Conservation (phyloP, 23 red algal species). For the Gracilariopsis chorda region DNA sequence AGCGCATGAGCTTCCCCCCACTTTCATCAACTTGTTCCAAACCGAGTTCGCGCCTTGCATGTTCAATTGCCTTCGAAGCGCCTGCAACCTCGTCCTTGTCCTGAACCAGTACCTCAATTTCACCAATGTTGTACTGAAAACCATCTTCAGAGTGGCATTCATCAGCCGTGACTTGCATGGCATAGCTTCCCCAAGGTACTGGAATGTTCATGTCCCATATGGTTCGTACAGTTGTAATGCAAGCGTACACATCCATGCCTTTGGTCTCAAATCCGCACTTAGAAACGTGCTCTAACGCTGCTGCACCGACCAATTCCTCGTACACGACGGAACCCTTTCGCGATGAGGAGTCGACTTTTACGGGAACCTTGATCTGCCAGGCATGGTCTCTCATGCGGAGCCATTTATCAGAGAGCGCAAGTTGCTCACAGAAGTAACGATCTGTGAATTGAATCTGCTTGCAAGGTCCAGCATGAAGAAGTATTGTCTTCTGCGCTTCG, state of each 20-base stretch:
- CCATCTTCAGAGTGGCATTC: conserved; percentile 7
- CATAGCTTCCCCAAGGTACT: background rate
- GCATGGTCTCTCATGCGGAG: background rate
- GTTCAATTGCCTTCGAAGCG: conserved; percentile 8
- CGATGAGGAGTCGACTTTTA: background rate
- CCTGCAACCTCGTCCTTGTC: background rate
- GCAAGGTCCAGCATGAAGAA: background rate
- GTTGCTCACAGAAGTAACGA: conserved; percentile 12
- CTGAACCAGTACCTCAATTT: conserved; percentile 31
- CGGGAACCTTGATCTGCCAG: conserved; percentile 42
- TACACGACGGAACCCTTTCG: background rate
- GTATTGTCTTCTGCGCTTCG: background rate
- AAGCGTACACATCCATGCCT: background rate
- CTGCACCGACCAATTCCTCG: conserved; percentile 6
- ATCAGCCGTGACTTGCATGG: conserved; percentile 9
- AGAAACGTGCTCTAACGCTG: background rate
- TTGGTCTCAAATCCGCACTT: background rate
- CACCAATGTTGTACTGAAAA: conserved; percentile 43
- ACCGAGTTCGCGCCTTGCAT: background rate
- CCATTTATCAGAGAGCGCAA: conserved; percentile 36
- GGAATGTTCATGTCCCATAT: background rate
- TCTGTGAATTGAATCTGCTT: background rate
- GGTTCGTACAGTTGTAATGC: background rate
- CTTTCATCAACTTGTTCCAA: background rate
- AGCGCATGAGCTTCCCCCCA: conserved; percentile 44